These are phyloP conservation scores for Fusarium chlamydosporum DNA, from an alignment of 2,329 filamentous ascomycete species.

Conservation along the genomic window DNA sequence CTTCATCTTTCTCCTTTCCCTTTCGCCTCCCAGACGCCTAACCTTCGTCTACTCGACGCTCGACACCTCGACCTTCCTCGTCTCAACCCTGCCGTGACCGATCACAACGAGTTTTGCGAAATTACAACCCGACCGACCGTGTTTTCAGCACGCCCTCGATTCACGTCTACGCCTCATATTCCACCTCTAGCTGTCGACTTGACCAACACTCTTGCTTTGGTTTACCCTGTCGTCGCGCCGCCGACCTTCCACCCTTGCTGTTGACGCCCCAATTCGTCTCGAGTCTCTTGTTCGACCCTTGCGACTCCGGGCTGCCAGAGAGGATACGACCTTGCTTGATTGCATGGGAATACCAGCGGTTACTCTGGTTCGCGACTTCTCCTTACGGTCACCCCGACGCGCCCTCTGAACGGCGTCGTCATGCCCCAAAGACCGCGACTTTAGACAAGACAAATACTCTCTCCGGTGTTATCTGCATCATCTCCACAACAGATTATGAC, in stretches of 20 bases:
- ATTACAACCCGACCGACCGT: constrained; percentile 49
- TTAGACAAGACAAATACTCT: constrained; percentile 62
- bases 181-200: constrained; percentile 26
- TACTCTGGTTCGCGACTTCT: constrained; percentile 43
- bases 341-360: constrained; percentile 47
- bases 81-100: constrained; percentile 50
- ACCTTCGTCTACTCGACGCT: constrained; percentile 45
- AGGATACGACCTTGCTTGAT: constrained; percentile 10
- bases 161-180: constrained; percentile 38
- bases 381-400: constrained; percentile 51
- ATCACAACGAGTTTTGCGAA: constrained; percentile 53
- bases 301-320: constrained; percentile 35
- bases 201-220: constrained; percentile 21
- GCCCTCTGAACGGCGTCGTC: constrained; percentile 67
- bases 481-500: constrained; percentile 71
- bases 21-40: constrained; percentile 29
- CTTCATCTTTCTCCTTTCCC: constrained; percentile 17
- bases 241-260: constrained; percentile 44
- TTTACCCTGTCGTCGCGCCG: constrained; percentile 35
- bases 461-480: constrained; percentile 55
- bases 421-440: constrained; percentile 69
- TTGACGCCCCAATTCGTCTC: constrained; percentile 30
- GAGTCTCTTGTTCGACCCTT: constrained; percentile 35
- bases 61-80: constrained; percentile 47
- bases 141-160: constrained; percentile 44